Base-by-base conservation (phyloP, 2,329 filamentous ascomycete species). In the Fusarium napiforme region DNA sequence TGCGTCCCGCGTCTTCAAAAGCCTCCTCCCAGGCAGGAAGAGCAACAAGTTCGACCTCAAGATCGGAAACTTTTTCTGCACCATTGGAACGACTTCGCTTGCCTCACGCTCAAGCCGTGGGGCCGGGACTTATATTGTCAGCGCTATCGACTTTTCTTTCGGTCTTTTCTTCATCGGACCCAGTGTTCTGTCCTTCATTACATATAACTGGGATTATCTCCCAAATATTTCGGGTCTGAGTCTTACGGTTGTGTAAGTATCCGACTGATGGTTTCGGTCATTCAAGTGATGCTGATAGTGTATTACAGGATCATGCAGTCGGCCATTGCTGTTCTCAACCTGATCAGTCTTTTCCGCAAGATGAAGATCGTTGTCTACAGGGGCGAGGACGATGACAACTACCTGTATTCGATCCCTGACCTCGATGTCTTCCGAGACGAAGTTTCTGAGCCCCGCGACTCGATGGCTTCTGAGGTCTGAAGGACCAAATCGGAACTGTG, bases 51-150 rank as follows among this genome's bases (percentile, higher is more conserved):
- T 78, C 50, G 74, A 78, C 36, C 46, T 78, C 36, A 71, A 59
- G n/a, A 49, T 78, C n/a, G 76, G 75, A 10, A 65, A 55, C 45
- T 76, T 76, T 12, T 67, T 73, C 16, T 77, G 72, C 28, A 70
- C 67, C 18, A 67, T 67, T 23, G 76, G 72, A 11, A 70, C 59
- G 39, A 60, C 60, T 15, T 56, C 50, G 2, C 30, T 39, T 15
- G 30, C 28, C 4, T 67, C 42, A 14, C 34, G 14, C 12, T 3
- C 50, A 45, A 40, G 30, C 28, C 19, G 34, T 32, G 52, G 50
- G 34, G 34, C 39, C 26, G 40, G 58, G 37, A 66, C 60, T 9
- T 77, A 66, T 32, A 37, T 75, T 12, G 12, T 64, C 36, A 77
- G 65, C 49, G 21, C 66, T 15, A 49, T 71, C n/a, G 76, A 78